Evolutionary conservation across 306 rosid genomes (phyloP).

Genomic region (Alnus glutinosa): DNA sequence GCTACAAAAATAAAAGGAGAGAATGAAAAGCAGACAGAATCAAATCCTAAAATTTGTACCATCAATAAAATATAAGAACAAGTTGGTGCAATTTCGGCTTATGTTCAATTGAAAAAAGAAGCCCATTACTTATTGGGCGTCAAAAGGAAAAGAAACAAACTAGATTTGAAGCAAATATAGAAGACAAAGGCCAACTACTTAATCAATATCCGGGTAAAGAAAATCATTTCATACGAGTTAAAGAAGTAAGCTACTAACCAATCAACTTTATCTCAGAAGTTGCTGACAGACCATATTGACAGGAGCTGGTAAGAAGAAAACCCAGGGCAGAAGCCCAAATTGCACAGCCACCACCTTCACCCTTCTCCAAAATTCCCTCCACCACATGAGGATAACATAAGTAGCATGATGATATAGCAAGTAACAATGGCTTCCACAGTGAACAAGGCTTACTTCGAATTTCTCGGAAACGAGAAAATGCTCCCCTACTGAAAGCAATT

Average conservation of each 20-base stretch:
- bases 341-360: slow-evolving; percentile 52
- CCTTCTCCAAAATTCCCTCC: slow-evolving; percentile 68
- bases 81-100: not conserved
- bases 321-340: slow-evolving; percentile 75
- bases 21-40: not conserved
- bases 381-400: slow-evolving; percentile 72
- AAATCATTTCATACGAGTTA: slow-evolving; percentile 20
- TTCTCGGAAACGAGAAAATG: slow-evolving; percentile 59
- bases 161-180: not conserved
- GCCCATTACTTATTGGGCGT: not conserved
- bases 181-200: slow-evolving; percentile 6
- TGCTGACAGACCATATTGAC: slow-evolving; percentile 51
- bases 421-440: slow-evolving; percentile 81
- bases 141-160: not conserved
- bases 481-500: slow-evolving; percentile 53
- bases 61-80: not conserved
- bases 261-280: slow-evolving; percentile 74
- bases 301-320: slow-evolving; percentile 49
- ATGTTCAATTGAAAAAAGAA: not conserved
- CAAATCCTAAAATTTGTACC: not conserved
- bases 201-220: slow-evolving; percentile 11
- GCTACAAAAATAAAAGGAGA: not conserved
- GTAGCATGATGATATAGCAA: slow-evolving; percentile 82
- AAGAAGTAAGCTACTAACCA: slow-evolving; percentile 47
- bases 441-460: slow-evolving; percentile 51